Evolutionary conservation across 2,329 filamentous ascomycete genomes (phyloP).

Genomic region (Sclerotinia trifoliorum): DNA sequence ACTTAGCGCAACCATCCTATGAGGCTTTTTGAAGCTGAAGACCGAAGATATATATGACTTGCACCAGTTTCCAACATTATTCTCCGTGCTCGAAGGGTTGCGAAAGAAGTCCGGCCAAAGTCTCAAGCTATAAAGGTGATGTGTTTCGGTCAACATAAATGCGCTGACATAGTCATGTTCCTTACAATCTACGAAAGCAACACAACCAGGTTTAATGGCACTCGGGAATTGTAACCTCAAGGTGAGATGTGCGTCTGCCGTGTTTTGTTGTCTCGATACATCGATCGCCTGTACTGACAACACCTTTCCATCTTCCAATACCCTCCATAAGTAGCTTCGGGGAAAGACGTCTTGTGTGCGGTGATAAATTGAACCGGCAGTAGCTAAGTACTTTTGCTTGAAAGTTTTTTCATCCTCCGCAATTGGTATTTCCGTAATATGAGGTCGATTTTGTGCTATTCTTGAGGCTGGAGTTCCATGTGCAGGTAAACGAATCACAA

Average conservation of each 20-base stretch:
- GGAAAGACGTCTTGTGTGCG: slow-evolving; percentile 73
- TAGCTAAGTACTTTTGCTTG: slow-evolving; percentile 69
- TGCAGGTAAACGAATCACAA: slow-evolving; percentile 67
- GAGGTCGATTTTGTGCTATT: slow-evolving; percentile 45
- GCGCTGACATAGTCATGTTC: slow-evolving; percentile 76
- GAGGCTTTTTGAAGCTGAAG: slow-evolving; percentile 74
- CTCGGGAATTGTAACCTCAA: slow-evolving; percentile 76
- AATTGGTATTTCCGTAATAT: slow-evolving; percentile 41
- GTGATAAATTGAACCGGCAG: slow-evolving; percentile 80
- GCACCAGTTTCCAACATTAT: slow-evolving; percentile 72
- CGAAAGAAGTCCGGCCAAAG: slow-evolving; percentile 80
- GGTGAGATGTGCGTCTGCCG: slow-evolving; percentile 69
- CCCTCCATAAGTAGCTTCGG: slow-evolving; percentile 85
- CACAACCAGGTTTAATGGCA: slow-evolving; percentile 70
- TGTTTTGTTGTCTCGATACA: slow-evolving; percentile 65
- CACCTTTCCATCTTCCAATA: slow-evolving; percentile 75
- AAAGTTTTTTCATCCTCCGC: slow-evolving; percentile 73
- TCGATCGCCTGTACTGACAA: slow-evolving; percentile 84
- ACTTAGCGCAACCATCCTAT: slow-evolving; percentile 74
- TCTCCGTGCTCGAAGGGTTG: slow-evolving; percentile 65
- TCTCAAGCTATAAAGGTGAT: slow-evolving; percentile 79
- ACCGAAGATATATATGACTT: slow-evolving; percentile 72
- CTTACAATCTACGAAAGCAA: slow-evolving; percentile 77
- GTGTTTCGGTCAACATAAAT: slow-evolving; percentile 76
- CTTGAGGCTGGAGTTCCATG: slow-evolving; percentile 42